Evolutionary conservation across 345 rosid species (phyloP).

Genomic region (Kandelia obovata): DNA sequence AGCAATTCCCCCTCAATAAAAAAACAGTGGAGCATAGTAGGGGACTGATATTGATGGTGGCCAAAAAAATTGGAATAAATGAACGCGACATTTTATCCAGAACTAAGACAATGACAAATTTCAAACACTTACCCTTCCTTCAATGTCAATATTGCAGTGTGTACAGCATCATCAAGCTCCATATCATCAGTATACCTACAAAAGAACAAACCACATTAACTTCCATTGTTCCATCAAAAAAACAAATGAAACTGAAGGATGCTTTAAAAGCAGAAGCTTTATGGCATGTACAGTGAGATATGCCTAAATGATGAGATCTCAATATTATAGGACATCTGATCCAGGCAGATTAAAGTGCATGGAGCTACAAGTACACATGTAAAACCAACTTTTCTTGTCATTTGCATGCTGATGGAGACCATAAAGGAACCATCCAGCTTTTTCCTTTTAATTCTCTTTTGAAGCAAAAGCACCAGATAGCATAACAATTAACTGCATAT

Average conservation of each 20-base stretch:
- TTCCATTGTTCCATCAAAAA: neutral
- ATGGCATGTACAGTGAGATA: too few relatives aligned
- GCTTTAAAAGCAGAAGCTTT: neutral
- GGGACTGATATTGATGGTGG: too few relatives aligned
- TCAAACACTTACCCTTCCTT: conserved; percentile 74
- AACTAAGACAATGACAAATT: neutral
- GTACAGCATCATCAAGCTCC: conserved; percentile 99
- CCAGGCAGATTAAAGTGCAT: too few relatives aligned
- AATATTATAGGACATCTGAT: neutral
- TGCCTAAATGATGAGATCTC: neutral
- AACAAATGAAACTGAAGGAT: neutral
- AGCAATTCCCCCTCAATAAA: too few relatives aligned
- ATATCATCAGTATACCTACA: conserved; percentile 82
- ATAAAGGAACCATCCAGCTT: too few relatives aligned
- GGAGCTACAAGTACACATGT: too few relatives aligned
- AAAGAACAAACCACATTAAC: neutral
- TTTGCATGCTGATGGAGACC: too few relatives aligned
- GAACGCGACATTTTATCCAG: neutral
- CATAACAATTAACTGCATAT: too few relatives aligned
- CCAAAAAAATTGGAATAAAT: neutral
- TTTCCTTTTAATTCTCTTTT: too few relatives aligned
- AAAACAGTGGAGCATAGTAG: too few relatives aligned
- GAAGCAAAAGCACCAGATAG: too few relatives aligned
- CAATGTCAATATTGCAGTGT: conserved; percentile 88
- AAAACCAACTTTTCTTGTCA: too few relatives aligned